Evolutionary conservation across 2,329 filamentous ascomycete genomes (phyloP).

Genomic region (Neurospora sp.): DNA sequence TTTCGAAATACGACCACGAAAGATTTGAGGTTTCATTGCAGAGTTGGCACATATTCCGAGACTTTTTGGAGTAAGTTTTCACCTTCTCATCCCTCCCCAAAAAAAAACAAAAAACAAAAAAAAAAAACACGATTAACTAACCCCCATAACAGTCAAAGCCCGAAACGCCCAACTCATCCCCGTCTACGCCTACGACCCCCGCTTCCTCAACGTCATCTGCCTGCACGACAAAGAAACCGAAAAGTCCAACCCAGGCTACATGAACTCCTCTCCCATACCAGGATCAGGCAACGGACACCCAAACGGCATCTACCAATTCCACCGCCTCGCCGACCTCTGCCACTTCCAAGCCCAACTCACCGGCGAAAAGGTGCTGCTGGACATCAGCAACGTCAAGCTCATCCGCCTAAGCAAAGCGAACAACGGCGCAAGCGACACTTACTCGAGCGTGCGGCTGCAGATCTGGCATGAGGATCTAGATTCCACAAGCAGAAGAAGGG

Average conservation of each 20-base stretch:
- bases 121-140: neutral
- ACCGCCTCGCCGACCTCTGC: conserved; percentile 16
- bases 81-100: too few relatives aligned
- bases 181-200: conserved; percentile 21
- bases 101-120: neutral
- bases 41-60: conserved; percentile 18
- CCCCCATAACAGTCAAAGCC: conserved; percentile 16
- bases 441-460: conserved; percentile 19
- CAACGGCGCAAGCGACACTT: conserved; percentile 15
- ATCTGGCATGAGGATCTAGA: conserved; percentile 19
- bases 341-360: conserved; percentile 21
- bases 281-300: conserved; percentile 9
- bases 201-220: conserved; percentile 18
- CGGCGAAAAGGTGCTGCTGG: conserved; percentile 20
- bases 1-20: conserved; percentile 19
- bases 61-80: conserved; percentile 19
- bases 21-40: conserved; percentile 20
- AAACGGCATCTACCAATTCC: conserved; percentile 20
- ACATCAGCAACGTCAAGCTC: conserved; percentile 20
- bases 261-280: conserved; percentile 3
- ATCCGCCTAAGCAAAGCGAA: conserved; percentile 14
- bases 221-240: conserved; percentile 19
- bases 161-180: conserved; percentile 20
- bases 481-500: conserved; percentile 8
- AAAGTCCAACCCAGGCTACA: conserved; percentile 10